Evolutionary conservation across 768 basidiomycete species (phyloP), one percentile per base, ranked within the genome.

Genomic region (Mycena rosella): DNA sequence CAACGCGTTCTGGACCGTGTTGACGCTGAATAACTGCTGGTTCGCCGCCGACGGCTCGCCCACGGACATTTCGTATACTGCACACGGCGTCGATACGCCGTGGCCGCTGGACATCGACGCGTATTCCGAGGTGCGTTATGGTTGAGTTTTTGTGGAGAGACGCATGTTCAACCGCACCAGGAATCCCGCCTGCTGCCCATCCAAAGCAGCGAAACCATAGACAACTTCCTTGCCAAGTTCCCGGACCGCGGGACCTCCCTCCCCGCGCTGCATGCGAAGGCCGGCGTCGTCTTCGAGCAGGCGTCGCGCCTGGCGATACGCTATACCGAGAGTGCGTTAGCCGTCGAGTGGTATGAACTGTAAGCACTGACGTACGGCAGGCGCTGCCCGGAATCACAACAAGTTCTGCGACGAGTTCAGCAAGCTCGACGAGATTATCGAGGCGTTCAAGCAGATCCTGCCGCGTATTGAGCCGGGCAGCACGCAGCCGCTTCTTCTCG

Each of bases 1-100:
- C 40, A 69, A 67, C 32, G 70, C 67, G 15, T 75, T 75, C 48
- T 75, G 74, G 74, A 36, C 67, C 1, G 73, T 71, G n/a, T 49
- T 73, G 9, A 61, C 65, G 14, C 24, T 73, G 15, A 60, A 62
- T 8, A 60, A 68, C 22, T 61, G 57, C 30, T 49, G 69, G 58
- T 60, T 68, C 13, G 64, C 60, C 20, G 63, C 67, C 10, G 55
- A 62, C 15, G 38, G 63, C 42, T 70, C 73, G 18, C 68, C 73
- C 0, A 32, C 60, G 11, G 44, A 72, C 32, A 56, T 73, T n/a
- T 45, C 57, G 8, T 55, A 60, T 32, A 22, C 66, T 4, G 65
- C 65, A n/a, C 42, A 62, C 11, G 54, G 54, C 1, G 54, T 71
- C 17, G 66, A 68, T 47, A 74, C 73, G 5, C 73, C 74, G 15